These are phyloP conservation scores for Cercospora canescens DNA, from an alignment of 2,329 filamentous ascomycete genomes.

Conservation along the genomic window DNA sequence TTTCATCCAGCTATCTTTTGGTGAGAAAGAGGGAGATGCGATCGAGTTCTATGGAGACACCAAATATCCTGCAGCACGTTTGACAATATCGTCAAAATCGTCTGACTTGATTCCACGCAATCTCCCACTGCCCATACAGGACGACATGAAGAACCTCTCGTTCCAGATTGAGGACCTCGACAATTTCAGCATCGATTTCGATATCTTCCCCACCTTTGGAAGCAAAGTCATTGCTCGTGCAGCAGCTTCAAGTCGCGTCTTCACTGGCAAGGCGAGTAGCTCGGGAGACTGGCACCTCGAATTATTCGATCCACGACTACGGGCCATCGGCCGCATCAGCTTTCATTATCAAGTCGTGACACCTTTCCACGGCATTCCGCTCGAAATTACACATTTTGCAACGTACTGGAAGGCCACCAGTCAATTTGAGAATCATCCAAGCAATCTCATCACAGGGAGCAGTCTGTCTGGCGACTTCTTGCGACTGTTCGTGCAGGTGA, in stretches of 20 bases:
- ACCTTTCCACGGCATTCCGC: conserved; percentile 84
- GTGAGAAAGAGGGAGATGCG: conserved; percentile 69
- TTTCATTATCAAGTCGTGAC: conserved; percentile 97
- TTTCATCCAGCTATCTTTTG: conserved; percentile 89
- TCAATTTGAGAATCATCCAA: conserved; percentile 82
- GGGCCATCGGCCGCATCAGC: conserved; percentile 88
- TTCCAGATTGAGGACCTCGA: conserved; percentile 96
- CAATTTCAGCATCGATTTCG: conserved; percentile 92
- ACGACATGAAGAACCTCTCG: conserved; percentile 88
- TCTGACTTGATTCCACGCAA: conserved; percentile 97
- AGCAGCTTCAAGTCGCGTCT: conserved; percentile 84
- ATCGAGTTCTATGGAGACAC: conserved; percentile 96
- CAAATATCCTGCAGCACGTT: conserved; percentile 89
- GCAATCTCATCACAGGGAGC: conserved; percentile 87
- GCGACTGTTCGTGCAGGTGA: conserved; percentile 87
- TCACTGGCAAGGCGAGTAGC: conserved; percentile 72
- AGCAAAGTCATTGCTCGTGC: conserved; percentile 97
- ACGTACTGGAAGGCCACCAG: conserved; percentile 99
- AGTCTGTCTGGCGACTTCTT: conserved; percentile 96
- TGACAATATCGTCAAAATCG: conserved; percentile 94
- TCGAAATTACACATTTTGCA: conserved; percentile 97
- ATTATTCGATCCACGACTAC: conserved; percentile 85
- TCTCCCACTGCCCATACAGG: conserved; percentile 90
- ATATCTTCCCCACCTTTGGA: conserved; percentile 95
- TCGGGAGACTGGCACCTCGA: conserved; percentile 82